Evolutionary conservation across 345 rosid species (phyloP), one percentile per base, ranked within the genome.

Genomic region (Arabis hirsuta): DNA sequence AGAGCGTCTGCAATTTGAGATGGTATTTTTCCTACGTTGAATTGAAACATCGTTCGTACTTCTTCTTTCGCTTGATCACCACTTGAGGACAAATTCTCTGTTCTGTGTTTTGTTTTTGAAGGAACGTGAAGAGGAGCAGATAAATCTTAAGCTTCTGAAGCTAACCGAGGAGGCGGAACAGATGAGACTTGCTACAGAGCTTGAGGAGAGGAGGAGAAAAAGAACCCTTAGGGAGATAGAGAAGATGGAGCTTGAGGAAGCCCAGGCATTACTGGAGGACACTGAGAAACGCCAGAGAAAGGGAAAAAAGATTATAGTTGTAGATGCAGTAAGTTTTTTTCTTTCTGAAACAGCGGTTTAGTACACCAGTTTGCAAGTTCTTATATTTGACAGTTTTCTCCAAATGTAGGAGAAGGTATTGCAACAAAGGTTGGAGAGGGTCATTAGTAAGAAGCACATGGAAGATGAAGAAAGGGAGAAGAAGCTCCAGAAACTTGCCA

Each of bases 401-500:
- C 5, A 16, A 48, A 13, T 65, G 22, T 82, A 92, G 99, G 99
- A 89, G 75, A 92, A 90, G 76, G 87, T 87, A 55, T 87, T 95
- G 12, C 92, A 92, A 77, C 85, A 88, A 82, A 68, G 73, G 76
- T 82, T 86, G 91, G 90, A 86, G 76, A 81, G 88, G 79, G 99
- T 91, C 11, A 56, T 86, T 76, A 90, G 55, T 43, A 96, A 90
- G 79, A 98, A 96, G 79, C 85, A 89, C 22, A 85, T 87, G 82
- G 98, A 89, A 86, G 85, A 91, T 78, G 97, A 92, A 76, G 99
- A 96, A 79, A 84, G 80, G 86, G 99, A 96, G 85, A 96, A 92
- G 76, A 96, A 89, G 62, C 74, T 90, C 9, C 98, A 89, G 45
- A 96, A 92, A 57, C 84, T 88, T 31, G 93, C 81, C 22, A 96